Evolutionary conservation across 75 land plant species (phyloP), one percentile per base, ranked within the genome.

Genomic region (Larix kaempferi): DNA sequence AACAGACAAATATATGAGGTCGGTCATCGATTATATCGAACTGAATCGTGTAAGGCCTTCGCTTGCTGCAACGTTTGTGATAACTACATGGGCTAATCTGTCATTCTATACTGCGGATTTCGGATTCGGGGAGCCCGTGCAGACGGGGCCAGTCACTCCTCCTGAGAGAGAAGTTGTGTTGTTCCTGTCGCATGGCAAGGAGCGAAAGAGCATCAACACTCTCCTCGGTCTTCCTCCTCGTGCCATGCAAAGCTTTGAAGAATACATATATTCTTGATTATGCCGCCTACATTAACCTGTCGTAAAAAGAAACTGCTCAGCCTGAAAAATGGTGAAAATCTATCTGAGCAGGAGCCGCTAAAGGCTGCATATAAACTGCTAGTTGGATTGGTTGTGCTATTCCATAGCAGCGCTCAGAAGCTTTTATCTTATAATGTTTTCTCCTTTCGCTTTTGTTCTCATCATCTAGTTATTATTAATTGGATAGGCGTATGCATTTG

Each of bases 51-150:
- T 79, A 0, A 76, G 95, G 82, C 99, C 99, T 10, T 84, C 90
- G 4, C 74, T 96, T 11, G 79, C 88, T 19, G 91, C 91, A 3
- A 90, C 97, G 11, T 86, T 96, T 2, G 60, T 96, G 71, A 78
- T 96, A 55, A 94, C 97, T 13, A 96, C 93, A 4, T 96, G 99
- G 99, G 85, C 94, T 19, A 79, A 86, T 74, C 83, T 96, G 25
- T 71, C 93, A 13, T 96, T 96, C 74, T 90, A 94, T 73, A 88
- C 87, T 0, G 84, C 91, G 1, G 97, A 96, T 64, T 96, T 96
- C 72, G 99, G 99, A 6, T 96, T 97, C 97, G 99, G 99, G 12
- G 90, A 90, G 66, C 94, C 99, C 6, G 41, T 82, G 0, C 77
- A 78, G 59, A 85, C 91, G 2, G 97, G 96, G 35, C 97, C 99